These are phyloP conservation scores for Aspergillus tanneri DNA, from an alignment of 2,329 filamentous ascomycete species.

Conservation along the genomic window DNA sequence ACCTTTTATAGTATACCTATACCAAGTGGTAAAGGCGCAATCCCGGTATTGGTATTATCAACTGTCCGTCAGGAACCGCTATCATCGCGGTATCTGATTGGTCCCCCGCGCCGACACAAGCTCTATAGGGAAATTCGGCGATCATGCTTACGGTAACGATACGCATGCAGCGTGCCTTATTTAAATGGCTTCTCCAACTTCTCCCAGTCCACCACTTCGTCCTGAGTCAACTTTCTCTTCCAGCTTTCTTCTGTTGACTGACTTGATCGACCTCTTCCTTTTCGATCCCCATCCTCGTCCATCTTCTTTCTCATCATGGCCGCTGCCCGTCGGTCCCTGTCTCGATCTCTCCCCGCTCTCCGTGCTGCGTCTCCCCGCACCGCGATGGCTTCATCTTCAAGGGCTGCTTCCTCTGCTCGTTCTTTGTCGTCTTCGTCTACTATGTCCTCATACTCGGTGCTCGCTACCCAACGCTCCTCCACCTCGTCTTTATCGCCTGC, in stretches of 20 bases:
- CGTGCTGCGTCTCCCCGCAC: conserved; percentile 39
- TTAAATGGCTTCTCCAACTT: background rate
- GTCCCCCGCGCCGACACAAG: background rate
- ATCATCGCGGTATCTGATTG: background rate
- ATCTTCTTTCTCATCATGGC: conserved; percentile 31
- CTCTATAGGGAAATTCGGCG: background rate
- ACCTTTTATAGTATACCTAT: too few relatives aligned
- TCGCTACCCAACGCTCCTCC: conserved; percentile 17
- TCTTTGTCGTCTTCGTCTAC: conserved; percentile 25
- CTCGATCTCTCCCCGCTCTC: conserved; percentile 41
- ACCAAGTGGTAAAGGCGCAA: too few relatives aligned
- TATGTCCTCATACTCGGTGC: conserved; percentile 20
- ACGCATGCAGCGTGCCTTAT: too few relatives aligned
- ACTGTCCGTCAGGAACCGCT: background rate
- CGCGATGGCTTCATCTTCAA: conserved; percentile 25
- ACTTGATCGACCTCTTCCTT: background rate
- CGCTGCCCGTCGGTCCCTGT: conserved; percentile 36
- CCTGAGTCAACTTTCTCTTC: background rate
- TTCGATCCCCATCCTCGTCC: background rate
- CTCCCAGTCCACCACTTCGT: background rate
- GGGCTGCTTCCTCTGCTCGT: conserved; percentile 26
- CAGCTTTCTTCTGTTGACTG: background rate
- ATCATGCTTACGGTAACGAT: background rate
- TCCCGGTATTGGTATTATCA: background rate
- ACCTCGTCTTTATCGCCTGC: conserved; percentile 19